Percentiles rank a stretch among this genome's conserved stretches.
phyloP scores from a whole-genome alignment of 805 yeast species.

The Blastobotrys peoriensis region DNA sequence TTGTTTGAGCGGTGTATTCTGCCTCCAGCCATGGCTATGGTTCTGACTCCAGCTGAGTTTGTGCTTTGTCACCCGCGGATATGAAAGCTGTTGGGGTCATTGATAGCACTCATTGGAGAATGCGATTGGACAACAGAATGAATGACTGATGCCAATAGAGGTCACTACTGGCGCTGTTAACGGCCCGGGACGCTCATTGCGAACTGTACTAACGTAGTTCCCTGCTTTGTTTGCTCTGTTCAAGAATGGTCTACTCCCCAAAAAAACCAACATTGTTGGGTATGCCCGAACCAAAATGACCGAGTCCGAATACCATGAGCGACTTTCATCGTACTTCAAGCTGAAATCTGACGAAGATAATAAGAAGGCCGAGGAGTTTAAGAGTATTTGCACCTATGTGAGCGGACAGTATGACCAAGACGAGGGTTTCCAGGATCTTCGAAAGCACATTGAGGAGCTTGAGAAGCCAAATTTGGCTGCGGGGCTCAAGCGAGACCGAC shows the following conservation, averaged over 20 bases:
- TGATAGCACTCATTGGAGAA: too few species aligned
- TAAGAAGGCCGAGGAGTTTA: constrained; percentile 50
- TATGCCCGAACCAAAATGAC: constrained; percentile 81
- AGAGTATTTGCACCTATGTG: constrained; percentile 59
- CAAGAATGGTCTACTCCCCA: constrained; percentile 72
- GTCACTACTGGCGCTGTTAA: too few species aligned
- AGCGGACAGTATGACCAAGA: constrained; percentile 75
- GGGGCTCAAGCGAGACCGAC: constrained; percentile 53
- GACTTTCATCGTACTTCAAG: constrained; percentile 60
- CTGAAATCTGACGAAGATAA: constrained; percentile 40
- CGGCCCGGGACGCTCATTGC: too few species aligned
- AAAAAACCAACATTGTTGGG: constrained; percentile 70
- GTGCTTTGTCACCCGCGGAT: too few species aligned
- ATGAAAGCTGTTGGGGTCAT: too few species aligned
- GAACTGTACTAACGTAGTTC: constrained; percentile 22
- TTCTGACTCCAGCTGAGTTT: too few species aligned
- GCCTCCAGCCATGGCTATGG: too few species aligned
- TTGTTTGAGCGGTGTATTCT: too few species aligned
- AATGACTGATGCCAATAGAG: too few species aligned
- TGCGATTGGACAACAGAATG: too few species aligned
- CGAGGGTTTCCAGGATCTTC: constrained; percentile 63
- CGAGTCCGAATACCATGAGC: constrained; percentile 57
- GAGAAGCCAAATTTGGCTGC: constrained; percentile 44
- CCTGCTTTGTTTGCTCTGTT: constrained; percentile 39
- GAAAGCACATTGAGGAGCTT: constrained; percentile 47